phyloP scores from a whole-genome alignment of 176 grass and related monocot species.

The Oropetium thomaeum region DNA sequence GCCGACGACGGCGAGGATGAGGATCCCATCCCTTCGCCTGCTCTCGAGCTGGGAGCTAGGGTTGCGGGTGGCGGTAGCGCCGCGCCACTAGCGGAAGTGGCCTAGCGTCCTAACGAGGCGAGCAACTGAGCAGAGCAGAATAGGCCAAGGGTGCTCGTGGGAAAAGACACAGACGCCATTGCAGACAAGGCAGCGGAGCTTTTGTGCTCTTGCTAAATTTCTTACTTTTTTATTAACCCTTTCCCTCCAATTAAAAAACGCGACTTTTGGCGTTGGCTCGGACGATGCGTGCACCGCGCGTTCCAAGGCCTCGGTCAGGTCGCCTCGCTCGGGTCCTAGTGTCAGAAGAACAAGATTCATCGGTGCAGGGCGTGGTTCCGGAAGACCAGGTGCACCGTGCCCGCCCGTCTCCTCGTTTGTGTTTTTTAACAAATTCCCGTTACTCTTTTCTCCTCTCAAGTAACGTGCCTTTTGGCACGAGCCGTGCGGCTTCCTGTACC shows the following conservation, averaged over 20 bases:
- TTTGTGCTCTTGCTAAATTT: slow-evolving; percentile 30
- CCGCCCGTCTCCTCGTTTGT: background rate
- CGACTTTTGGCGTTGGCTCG: background rate
- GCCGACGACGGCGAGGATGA: slow-evolving; percentile 27
- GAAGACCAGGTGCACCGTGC: background rate
- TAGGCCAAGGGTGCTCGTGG: slow-evolving; percentile 9
- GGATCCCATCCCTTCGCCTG: slow-evolving; percentile 18
- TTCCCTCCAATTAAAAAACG: background rate
- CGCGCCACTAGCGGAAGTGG: background rate
- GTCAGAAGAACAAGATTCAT: fast-evolving
- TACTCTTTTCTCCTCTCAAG: background rate
- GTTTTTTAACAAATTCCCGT: background rate
- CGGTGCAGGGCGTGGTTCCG: background rate
- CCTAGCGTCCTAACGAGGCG: background rate
- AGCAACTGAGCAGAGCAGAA: background rate
- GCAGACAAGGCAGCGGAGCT: slow-evolving; percentile 31
- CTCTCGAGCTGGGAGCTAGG: background rate
- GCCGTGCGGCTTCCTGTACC: slow-evolving; percentile 19
- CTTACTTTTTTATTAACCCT: background rate
- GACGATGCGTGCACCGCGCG: background rate
- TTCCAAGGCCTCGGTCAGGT: background rate
- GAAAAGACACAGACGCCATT: slow-evolving; percentile 44
- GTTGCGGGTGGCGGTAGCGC: background rate
- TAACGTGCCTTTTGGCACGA: slow-evolving; percentile 21
- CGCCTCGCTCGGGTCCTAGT: fast-evolving